These are phyloP conservation scores for Candida sp. DNA, from an alignment of 1,139 yeast species.

Conservation along the genomic window DNA sequence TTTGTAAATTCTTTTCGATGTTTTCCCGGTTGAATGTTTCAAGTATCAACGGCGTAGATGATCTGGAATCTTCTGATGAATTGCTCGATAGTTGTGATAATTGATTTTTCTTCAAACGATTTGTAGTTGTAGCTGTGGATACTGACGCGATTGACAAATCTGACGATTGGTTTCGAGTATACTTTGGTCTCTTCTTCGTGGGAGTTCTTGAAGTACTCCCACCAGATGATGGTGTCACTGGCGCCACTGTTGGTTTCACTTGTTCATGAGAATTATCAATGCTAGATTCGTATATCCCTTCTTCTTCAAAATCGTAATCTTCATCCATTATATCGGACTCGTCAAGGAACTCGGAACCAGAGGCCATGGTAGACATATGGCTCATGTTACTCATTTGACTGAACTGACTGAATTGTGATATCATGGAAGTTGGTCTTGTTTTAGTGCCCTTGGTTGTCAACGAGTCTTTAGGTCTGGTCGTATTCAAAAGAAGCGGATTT, in stretches of 20 bases:
- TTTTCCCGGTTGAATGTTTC: neutral
- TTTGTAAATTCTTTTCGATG: constrained; percentile 5
- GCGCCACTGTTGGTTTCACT: constrained; percentile 6
- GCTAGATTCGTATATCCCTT: constrained; percentile 23
- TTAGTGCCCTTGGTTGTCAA: constrained; percentile 10
- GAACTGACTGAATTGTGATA: constrained; percentile 59
- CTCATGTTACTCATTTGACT: constrained; percentile 41
- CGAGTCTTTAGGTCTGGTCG: neutral
- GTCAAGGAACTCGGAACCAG: constrained; percentile 43
- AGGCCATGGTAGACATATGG: constrained; percentile 51
- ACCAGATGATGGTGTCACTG: constrained; percentile 8
- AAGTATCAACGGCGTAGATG: constrained; percentile 1
- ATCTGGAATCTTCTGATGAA: constrained; percentile 34
- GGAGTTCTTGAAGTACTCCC: constrained; percentile 1
- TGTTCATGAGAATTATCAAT: constrained; percentile 24
- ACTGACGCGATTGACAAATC: constrained; percentile 35
- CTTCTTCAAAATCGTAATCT: constrained; percentile 34
- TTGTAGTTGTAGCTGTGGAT: constrained; percentile 24
- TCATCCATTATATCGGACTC: constrained; percentile 47
- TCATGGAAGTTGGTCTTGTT: constrained; percentile 61
- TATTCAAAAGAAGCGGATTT: neutral
- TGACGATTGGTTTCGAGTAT: constrained; percentile 31
- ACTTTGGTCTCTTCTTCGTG: constrained; percentile 27
- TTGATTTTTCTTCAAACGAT: constrained; percentile 23
- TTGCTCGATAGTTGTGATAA: constrained; percentile 35